phyloP scores from a whole-genome alignment of 1,284 basidiomycete species.

The Termitomyces sp. region DNA sequence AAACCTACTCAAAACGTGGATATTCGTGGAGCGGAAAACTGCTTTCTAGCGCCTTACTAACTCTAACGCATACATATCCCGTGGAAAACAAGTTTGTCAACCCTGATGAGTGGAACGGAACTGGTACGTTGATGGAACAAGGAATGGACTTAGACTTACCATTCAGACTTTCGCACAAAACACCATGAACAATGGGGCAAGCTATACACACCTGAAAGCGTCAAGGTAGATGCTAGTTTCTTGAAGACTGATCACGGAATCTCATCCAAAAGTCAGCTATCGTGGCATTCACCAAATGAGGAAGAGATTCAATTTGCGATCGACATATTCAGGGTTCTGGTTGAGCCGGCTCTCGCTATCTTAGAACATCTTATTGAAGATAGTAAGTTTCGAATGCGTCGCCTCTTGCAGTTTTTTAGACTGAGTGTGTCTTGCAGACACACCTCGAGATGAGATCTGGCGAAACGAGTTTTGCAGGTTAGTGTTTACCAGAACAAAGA shows the following conservation, averaged over 20 bases:
- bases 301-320: conserved; percentile 77
- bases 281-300: conserved; percentile 71
- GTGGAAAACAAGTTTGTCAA: conserved; percentile 83
- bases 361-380: conserved; percentile 59
- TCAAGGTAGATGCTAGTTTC: conserved; percentile 38
- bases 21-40: conserved; percentile 81
- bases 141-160: not conserved
- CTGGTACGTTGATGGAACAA: conserved; percentile 41
- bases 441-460: conserved; percentile 62
- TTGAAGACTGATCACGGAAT: not conserved
- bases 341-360: conserved; percentile 59
- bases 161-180: conserved; percentile 62
- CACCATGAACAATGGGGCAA: conserved; percentile 82
- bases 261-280: conserved; percentile 41
- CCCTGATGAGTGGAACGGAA: conserved; percentile 70
- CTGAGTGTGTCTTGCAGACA: conserved; percentile 20
- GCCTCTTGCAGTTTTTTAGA: not conserved
- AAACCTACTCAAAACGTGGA: conserved; percentile 78
- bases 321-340: conserved; percentile 67
- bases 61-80: conserved; percentile 80
- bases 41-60: conserved; percentile 70
- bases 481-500: conserved; percentile 12
- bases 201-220: conserved; percentile 53
- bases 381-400: conserved; percentile 31
- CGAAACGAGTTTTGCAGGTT: conserved; percentile 87